Evolutionary conservation across 2,329 filamentous ascomycete species (phyloP).

Genomic region (Microthyrium microscopicum): DNA sequence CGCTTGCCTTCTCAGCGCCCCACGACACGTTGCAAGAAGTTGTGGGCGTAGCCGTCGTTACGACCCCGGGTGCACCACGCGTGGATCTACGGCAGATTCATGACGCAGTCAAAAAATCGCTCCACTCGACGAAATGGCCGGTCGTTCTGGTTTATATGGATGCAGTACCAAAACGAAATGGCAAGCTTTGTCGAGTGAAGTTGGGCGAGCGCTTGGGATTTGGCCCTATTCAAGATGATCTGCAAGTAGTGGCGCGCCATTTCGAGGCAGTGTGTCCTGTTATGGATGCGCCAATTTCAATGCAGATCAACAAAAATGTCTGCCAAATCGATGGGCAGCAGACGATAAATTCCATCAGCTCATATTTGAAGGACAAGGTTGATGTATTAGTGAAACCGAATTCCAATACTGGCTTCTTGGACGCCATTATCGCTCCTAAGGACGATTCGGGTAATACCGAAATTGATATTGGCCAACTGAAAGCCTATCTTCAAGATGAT

Average conservation of each 20-base stretch:
- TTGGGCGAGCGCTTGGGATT: constrained; percentile 32
- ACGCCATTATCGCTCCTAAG: constrained; percentile 19
- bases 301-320: constrained; percentile 20
- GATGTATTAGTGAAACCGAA: constrained; percentile 3
- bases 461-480: constrained; percentile 9
- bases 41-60: constrained; percentile 36
- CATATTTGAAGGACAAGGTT: background rate
- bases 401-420: constrained; percentile 15
- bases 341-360: background rate
- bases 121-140: constrained; percentile 39
- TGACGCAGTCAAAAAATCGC: constrained; percentile 26
- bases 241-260: constrained; percentile 28
- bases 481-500: constrained; percentile 10
- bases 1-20: constrained; percentile 35
- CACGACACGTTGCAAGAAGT: constrained; percentile 40
- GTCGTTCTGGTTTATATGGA: constrained; percentile 38
- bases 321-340: constrained; percentile 19
- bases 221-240: constrained; percentile 28
- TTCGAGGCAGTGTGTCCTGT: constrained; percentile 34
- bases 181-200: constrained; percentile 40
- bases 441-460: background rate
- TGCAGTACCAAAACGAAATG: constrained; percentile 37
- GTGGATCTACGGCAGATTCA: constrained; percentile 34
- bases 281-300: constrained; percentile 29
- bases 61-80: constrained; percentile 25